These are phyloP conservation scores for Thraustotheca clavata DNA, from an alignment of 352 stramenopile genomes.

Conservation along the genomic window DNA sequence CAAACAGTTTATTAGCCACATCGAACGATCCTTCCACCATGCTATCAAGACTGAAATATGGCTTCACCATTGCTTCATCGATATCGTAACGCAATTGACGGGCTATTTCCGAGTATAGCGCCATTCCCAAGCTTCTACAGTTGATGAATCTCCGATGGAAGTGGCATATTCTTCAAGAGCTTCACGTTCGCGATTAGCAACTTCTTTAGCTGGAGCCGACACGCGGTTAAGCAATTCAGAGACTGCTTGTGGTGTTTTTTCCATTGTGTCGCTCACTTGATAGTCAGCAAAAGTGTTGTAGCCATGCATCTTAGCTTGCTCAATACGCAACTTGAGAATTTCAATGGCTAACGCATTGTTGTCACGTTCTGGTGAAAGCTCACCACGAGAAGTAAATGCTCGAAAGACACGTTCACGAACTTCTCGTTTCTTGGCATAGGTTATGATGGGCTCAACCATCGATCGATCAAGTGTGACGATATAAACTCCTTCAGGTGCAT, in stretches of 20 bases:
- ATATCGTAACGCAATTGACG: constrained; percentile 48
- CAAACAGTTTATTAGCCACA: constrained; percentile 51
- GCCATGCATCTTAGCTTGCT: constrained; percentile 39
- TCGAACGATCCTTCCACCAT: constrained; percentile 48
- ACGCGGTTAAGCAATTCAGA: constrained; percentile 38
- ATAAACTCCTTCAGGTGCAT: constrained; percentile 32
- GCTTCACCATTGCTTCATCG: constrained; percentile 53
- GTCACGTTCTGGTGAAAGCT: constrained; percentile 37
- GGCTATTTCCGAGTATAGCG: constrained; percentile 59
- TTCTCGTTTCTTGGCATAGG: constrained; percentile 35
- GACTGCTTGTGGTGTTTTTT: constrained; percentile 42
- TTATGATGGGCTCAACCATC: constrained; percentile 58
- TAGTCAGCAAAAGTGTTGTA: constrained; percentile 49
- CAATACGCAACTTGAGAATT: constrained; percentile 43
- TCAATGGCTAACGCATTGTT: constrained; percentile 42
- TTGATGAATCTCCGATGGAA: constrained; percentile 32
- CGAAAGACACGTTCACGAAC: constrained; percentile 42
- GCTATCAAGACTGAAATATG: constrained; percentile 48
- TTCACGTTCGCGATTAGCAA: constrained; percentile 37
- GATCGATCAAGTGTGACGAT: constrained; percentile 49
- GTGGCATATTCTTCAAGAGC: constrained; percentile 40
- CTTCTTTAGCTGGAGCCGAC: constrained; percentile 31
- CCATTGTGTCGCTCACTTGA: constrained; percentile 56
- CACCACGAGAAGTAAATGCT: constrained; percentile 42
- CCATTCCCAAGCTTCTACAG: constrained; percentile 58